Evolutionary conservation across 306 rosid species (phyloP), one percentile per base, ranked within the genome.

Genomic region (Macrotyloma uniflorum): DNA sequence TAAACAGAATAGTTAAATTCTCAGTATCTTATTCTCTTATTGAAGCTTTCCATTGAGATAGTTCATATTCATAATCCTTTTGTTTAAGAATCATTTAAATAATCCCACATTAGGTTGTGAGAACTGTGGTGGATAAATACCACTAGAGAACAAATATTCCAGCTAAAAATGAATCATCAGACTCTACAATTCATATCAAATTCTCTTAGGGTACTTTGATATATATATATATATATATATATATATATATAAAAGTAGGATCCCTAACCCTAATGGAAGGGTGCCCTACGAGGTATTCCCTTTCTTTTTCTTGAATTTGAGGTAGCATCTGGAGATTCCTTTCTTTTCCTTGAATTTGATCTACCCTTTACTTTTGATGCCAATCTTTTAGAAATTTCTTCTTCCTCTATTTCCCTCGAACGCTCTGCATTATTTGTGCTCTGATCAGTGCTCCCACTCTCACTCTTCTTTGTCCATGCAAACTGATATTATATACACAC

Each of bases 281-380:
- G 91, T 68, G 92, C 90, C 82, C 95, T 88, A 26, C 45, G 86
- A 49, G 92, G 92, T 40, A 62, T 83, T 42, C 95, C 92, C 79
- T 90, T 90, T 63, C 94, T 85, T 68, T 83, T 90, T n/a, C 80
- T 86, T 76, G 89, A 75, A 73, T 79, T 86, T 66, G 89, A 64
- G 64, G 15, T 26, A 35, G 14, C 20, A 18, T 10, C 22, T 2
- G 51, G 18, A 46, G 4, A 6, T 50, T 7, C 6, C 59, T 53
- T 53, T 19, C 19, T 20, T 8, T 20, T 53, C 28, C 28, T 20
- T 53, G 28, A 8, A 19, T 12, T 57, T 57, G 64, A 23, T 16
- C 3, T 2, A 58, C 19, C 5, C 19, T 26, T 7, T 67, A 23
- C 18, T n/a, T 33, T 11, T 15, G 26, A 35, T 33, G 69, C 9